Base-by-base conservation (phyloP, 2,329 filamentous ascomycete genomes). In the Apiospora marii region DNA sequence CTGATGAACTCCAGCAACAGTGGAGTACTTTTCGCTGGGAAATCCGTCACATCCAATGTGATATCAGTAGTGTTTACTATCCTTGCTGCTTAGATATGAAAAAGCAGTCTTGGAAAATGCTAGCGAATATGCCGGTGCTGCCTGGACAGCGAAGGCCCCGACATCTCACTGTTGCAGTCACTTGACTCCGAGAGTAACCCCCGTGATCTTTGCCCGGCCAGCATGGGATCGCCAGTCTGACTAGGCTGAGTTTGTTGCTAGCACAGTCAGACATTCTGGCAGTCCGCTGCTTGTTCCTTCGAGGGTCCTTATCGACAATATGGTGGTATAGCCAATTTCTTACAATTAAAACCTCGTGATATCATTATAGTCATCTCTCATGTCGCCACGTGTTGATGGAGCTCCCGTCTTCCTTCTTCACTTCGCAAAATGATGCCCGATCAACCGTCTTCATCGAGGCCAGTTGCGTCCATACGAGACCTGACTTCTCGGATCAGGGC, bases 401-500 rank as follows among this genome's bases (percentile, higher is more conserved):
- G 14, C 58, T 64, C 19, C 41, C 24, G 6, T 24, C 58, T 64
- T 64, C 41, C 30, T 61, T 61, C 30, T 64, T 64, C 58, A 12
- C 58, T 4, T 64, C 58, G 58, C 58, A 41, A 41, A 41, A 41
- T 64, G 34, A 22, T 64, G 30, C 58, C 58, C 10, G 34, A n/a
- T 64, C 34, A 64, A 41, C 34, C n/a, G 10, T 30, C 67, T 13
- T 48, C 44, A n/a, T 46, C 67, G 30, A 43, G 46, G 34, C 71
- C 75, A 70, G 72, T 75, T 69, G 77, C 83, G 69, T 94, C 93
- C 82, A 95, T 88, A 76, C 93, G 89, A 5, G 93, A 93, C 76
- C 95, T 89, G 16, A 97, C 92, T 82, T 98, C 96, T 74, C 94
- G 89, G 74, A 98, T 93, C 77, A 98, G 85, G 4, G 95, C 94